phyloP scores from a whole-genome alignment of 352 stramenopile genomes.

The Pythium graminicola region DNA sequence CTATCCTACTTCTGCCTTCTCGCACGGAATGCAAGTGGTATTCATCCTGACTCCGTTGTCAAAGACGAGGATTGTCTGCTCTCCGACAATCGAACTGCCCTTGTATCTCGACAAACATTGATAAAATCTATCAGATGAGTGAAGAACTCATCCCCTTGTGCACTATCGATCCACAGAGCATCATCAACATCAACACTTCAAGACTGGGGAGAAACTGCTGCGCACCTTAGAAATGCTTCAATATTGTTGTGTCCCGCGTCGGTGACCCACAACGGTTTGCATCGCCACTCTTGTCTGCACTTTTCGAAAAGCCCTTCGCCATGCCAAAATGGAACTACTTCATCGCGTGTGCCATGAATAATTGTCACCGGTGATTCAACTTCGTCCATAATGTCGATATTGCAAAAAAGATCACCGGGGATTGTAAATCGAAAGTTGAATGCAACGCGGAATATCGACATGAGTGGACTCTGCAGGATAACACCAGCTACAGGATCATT shows the following conservation, averaged over 20 bases:
- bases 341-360: conserved; percentile 97
- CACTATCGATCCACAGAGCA: conserved; percentile 2
- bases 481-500: conserved; percentile 91
- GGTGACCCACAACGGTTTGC: conserved; percentile 96
- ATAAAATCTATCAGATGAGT: conserved; percentile 73
- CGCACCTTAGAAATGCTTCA: conserved; percentile 89
- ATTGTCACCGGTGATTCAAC: conserved; percentile 95
- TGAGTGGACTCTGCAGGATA: conserved; percentile 94
- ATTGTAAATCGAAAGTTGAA: conserved; percentile 99
- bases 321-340: conserved; percentile 99
- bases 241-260: conserved; percentile 99
- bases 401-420: conserved; percentile 96
- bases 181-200: neutral
- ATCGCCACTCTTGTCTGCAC: conserved; percentile 89
- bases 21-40: neutral
- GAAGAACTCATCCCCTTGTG: conserved; percentile 75
- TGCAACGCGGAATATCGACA: conserved; percentile 96
- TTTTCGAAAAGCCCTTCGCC: conserved; percentile 92
- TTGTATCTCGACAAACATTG: conserved; percentile 63
- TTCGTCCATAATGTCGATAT: conserved; percentile 91
- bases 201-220: neutral
- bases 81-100: conserved; percentile 35
- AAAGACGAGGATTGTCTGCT: conserved; percentile 13
- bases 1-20: neutral
- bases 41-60: neutral